Evolutionary conservation across 2,329 filamentous ascomycete species (phyloP), one percentile per base, ranked within the genome.

Genomic region (Colletotrichum orchidophilum): DNA sequence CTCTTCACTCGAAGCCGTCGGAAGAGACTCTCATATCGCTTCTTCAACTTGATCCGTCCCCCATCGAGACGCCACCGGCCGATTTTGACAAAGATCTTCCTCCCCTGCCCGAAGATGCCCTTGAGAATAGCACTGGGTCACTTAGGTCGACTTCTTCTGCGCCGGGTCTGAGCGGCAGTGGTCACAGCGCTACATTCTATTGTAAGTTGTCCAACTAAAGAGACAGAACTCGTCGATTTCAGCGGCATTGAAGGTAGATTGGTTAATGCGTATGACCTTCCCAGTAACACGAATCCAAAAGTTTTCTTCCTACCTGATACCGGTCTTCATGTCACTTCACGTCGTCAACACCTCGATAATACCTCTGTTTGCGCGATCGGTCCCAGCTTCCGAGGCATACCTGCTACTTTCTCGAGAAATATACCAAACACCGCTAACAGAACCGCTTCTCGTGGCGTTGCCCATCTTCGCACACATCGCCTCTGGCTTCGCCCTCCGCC

Each of bases 391-490:
- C 71, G 95, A 98, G 79, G 91, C 91, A 60, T 97, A 95, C 81
- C 91, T 98, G 59, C 92, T 98, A 74, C 93, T 97, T 80, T 95
- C 95, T 31, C 91, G 96, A 72, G 95, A 97, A 59, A 91, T 96
- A 80, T 98, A 98, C 84, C 96, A 98, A 81, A 95, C 94, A 1
- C 87, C 92, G 2, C 84, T 94, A 18, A 87, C 93, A 62, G 95
- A 98, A 79, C 94, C 94, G 3, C 83, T 97, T 24, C 87, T 98
- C 72, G 89, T 98, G 71, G 90, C 87, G 53, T 81, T 94, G 2
- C 95, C 96, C 2, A 84, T 97, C 26, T 80, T 91, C 69, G 88
- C 91, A 2, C 96, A 98, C 80, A 85, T 98, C 53, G 86, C 88
- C 15, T 93, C 94, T 0, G 95, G 96, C 42, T 79, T 98, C 6